Evolutionary conservation across 2,329 filamentous ascomycete species (phyloP).

Genomic region (Talaromyces piceae): DNA sequence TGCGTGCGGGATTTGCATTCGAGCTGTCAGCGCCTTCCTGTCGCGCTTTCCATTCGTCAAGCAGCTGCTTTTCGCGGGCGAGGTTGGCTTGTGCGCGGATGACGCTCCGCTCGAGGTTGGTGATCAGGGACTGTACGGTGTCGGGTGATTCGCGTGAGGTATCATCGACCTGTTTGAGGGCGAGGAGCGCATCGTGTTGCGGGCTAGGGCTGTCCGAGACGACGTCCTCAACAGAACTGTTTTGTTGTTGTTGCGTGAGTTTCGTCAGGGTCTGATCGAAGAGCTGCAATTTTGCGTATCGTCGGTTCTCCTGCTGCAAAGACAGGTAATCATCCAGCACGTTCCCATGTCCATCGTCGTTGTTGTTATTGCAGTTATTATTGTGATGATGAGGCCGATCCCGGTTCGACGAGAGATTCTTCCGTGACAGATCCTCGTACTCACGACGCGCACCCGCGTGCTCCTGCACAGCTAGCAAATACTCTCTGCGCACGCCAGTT

Average conservation of each 20-base stretch:
- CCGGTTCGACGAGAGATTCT: conserved; percentile 23
- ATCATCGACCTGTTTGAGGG: conserved; percentile 15
- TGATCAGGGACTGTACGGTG: conserved; percentile 26
- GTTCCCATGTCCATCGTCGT: too few species aligned
- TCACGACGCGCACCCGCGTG: conserved; percentile 34
- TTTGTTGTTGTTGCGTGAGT: conserved; percentile 23
- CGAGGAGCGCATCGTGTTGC: conserved; percentile 8
- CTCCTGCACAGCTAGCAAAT: conserved; percentile 39
- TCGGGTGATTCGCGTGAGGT: conserved; percentile 11
- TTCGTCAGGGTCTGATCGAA: conserved; percentile 41
- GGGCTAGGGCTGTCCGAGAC: not conserved
- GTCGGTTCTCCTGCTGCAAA: conserved; percentile 40
- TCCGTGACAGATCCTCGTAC: conserved; percentile 27
- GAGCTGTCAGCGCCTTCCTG: conserved; percentile 6
- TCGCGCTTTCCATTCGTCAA: conserved; percentile 25
- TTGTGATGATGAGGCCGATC: too few species aligned
- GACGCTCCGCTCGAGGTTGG: conserved; percentile 33
- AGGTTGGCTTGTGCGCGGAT: conserved; percentile 29
- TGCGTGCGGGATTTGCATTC: conserved; percentile 13
- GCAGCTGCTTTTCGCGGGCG: conserved; percentile 27
- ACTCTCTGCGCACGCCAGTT: conserved; percentile 36
- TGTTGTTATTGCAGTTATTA: too few species aligned
- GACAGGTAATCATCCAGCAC: conserved; percentile 35
- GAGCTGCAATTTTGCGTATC: conserved; percentile 40
- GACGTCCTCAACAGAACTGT: too few species aligned